Base-by-base conservation (phyloP, 2,329 filamentous ascomycete species). In the Aspergillus tamarii region DNA sequence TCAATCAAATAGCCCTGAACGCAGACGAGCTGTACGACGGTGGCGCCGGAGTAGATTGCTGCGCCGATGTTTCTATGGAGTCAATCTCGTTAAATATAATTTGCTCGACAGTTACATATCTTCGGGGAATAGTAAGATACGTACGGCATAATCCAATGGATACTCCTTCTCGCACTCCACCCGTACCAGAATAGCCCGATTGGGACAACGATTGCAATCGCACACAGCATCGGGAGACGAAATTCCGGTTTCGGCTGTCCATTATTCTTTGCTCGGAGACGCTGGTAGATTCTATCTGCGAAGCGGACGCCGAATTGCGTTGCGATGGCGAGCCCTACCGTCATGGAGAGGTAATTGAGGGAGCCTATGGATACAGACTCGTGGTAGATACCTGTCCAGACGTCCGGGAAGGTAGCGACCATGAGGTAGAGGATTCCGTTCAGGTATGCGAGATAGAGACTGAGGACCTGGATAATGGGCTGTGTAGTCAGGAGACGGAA, bases 351-450 rank as follows among this genome's bases (percentile, higher is more conserved):
- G 73, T 89, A 90, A 72, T 90, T 87, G 0, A 90, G 74, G 0
- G 85, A 85, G 12, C 84, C 86, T n/a, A 86, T 85, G 53, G 84
- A 84, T 4, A 83, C 77, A 0, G 82, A 82, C 68, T 88, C 80
- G 55, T 79, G 69, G 68, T 91, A 91, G 6, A 79, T 73, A 0
- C 71, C 68, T 14, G 80, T 74, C 86, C 87, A 91, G 0, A 91
- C 77, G 0, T 73, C 69, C 0, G 88, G 84, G 67, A 89, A 90
- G 2, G 84, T 89, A 0, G 86, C 84, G 0, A 91, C 80, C 32
- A 88, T 80, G 28, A 90, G 83, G 59, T 89, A 90, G 69, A 89
- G 83, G 0, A 88, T 72, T 0, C 88, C 87, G 63, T 88, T 89
- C 10, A 85, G 74, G 64, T 87, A 85, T 0, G 83, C 87, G 64